A percentile compares a stretch with the other conserved stretches of the same genome.
These are phyloP conservation scores for Arthroderma sp. DNA, from an alignment of 2,329 filamentous ascomycete genomes.

Conservation along the genomic window DNA sequence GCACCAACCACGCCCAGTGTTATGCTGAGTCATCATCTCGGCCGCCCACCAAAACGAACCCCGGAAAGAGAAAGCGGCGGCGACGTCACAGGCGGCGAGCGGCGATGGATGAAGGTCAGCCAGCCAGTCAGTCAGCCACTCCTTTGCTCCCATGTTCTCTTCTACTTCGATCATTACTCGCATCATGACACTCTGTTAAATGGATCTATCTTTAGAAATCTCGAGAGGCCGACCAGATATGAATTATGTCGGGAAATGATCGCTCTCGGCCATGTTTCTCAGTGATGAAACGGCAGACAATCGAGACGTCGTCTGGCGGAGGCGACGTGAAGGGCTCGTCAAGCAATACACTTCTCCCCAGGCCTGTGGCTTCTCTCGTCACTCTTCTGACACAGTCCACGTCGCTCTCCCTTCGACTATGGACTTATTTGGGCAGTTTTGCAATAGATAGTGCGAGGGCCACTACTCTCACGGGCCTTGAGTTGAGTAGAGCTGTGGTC, in stretches of 20 bases:
- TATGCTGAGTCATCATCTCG: too few relatives aligned
- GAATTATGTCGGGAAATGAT: not conserved
- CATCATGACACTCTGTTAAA: too few relatives aligned
- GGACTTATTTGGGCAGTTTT: slow-evolving; percentile 30
- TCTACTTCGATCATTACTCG: too few relatives aligned
- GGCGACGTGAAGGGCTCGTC: not conserved
- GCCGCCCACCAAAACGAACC: too few relatives aligned
- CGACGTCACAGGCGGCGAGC: not conserved
- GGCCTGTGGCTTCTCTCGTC: slow-evolving; percentile 31
- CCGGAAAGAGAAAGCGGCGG: too few relatives aligned
- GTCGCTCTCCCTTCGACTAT: slow-evolving; percentile 31
- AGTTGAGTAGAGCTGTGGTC: slow-evolving; percentile 32
- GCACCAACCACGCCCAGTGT: too few relatives aligned
- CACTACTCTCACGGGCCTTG: slow-evolving; percentile 32
- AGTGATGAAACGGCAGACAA: too few relatives aligned
- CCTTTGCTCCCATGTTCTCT: not conserved
- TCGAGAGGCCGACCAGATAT: too few relatives aligned
- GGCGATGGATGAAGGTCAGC: not conserved
- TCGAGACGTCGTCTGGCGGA: not conserved
- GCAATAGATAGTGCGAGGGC: slow-evolving; percentile 32
- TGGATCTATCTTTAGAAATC: too few relatives aligned
- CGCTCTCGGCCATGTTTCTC: too few relatives aligned
- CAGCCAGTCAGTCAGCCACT: not conserved
- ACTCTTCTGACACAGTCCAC: slow-evolving; percentile 32
- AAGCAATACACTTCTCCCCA: slow-evolving; percentile 27